These are phyloP conservation scores for Talaromyces wortmannii DNA, from an alignment of 495 filamentous ascomycete species.

Conservation along the genomic window DNA sequence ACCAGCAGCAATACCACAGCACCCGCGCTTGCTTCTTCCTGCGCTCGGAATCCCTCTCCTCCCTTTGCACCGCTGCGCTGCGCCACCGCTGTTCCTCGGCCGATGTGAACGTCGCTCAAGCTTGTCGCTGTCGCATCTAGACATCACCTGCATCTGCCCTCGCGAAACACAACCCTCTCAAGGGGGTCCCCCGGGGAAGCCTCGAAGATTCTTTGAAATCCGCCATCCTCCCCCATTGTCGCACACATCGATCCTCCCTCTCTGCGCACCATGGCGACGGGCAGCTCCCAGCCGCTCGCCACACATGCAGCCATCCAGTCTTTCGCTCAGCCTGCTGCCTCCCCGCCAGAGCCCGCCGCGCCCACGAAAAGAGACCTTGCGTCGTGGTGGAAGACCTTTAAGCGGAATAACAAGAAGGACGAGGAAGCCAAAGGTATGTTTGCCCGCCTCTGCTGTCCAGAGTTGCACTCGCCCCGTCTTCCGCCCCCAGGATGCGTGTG, in stretches of 20 bases:
- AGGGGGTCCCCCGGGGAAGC: neutral
- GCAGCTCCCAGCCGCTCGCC: constrained; percentile 32
- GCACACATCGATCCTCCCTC: neutral
- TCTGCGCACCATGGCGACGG: constrained; percentile 31
- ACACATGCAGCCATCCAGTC: neutral
- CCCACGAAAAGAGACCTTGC: constrained; percentile 75
- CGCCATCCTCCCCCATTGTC: neutral
- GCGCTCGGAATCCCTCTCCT: too few species aligned
- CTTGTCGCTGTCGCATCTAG: too few species aligned
- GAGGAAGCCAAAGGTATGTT: constrained; percentile 72
- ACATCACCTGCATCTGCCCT: too few species aligned
- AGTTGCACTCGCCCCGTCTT: too few species aligned
- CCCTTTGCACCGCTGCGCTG: too few species aligned
- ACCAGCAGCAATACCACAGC: too few species aligned
- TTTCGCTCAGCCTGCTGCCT: neutral
- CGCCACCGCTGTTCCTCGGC: too few species aligned
- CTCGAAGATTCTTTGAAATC: neutral
- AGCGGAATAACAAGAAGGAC: constrained; percentile 64
- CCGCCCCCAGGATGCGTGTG: too few species aligned
- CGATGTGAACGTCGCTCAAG: too few species aligned
- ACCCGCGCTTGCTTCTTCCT: too few species aligned
- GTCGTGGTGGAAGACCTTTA: constrained; percentile 91
- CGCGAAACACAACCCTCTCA: too few species aligned
- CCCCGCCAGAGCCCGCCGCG: constrained; percentile 36
- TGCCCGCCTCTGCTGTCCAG: neutral